These are phyloP conservation scores for Orychophragmus violaceus DNA, from an alignment of 345 rosid genomes.

Conservation along the genomic window DNA sequence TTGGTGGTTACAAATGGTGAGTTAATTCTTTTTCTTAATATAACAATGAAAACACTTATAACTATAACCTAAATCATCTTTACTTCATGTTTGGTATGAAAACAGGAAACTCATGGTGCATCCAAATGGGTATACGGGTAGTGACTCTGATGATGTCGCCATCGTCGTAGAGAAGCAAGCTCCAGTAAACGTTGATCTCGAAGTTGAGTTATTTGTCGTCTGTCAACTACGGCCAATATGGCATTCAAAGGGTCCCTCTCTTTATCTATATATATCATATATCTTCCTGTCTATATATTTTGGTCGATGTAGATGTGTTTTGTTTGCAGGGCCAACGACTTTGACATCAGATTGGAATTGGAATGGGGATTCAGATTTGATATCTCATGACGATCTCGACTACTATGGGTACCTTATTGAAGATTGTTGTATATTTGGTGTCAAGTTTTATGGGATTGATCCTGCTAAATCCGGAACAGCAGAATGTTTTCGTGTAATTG, in stretches of 20 bases:
- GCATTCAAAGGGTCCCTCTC: background rate
- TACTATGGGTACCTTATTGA: too few species aligned
- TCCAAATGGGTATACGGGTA: background rate
- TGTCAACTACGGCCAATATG: background rate
- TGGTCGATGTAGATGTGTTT: background rate
- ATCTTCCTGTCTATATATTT: background rate
- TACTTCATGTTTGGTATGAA: background rate
- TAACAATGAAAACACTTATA: too few species aligned
- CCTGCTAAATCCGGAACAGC: background rate
- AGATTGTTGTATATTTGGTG: conserved; percentile 18
- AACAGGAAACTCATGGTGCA: conserved; percentile 5
- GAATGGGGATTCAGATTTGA: background rate
- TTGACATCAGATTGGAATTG: background rate
- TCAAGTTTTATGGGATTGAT: too few species aligned
- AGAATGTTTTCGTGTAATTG: conserved; percentile 5
- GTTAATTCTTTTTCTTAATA: too few species aligned
- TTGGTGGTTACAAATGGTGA: conserved; percentile 8
- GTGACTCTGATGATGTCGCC: too few species aligned
- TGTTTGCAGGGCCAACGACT: background rate
- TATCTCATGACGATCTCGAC: background rate
- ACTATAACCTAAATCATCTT: too few species aligned
- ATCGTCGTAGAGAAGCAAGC: background rate
- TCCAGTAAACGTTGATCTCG: background rate
- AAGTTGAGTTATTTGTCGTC: background rate
- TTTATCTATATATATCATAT: background rate